Conservation (phyloP, 1,284 basidiomycete species). For the Ceratobasidium sp. region DNA sequence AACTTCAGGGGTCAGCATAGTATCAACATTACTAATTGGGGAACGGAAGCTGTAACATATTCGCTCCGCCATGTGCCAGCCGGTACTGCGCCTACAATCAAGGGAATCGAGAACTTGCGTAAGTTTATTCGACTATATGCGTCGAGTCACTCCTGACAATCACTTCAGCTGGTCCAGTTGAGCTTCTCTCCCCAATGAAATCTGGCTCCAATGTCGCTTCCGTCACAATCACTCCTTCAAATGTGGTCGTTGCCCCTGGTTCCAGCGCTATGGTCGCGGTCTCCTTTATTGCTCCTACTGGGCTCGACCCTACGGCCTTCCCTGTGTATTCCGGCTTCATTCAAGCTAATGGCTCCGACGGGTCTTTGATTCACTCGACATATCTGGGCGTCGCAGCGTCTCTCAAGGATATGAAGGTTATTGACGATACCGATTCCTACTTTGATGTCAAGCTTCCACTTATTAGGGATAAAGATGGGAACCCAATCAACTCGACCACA, state of each 20-base stretch:
- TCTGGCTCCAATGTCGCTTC: slow-evolving; percentile 52
- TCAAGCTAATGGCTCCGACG: slow-evolving; percentile 58
- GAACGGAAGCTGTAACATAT: slow-evolving; percentile 52
- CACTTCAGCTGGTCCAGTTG: slow-evolving; percentile 43
- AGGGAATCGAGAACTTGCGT: slow-evolving; percentile 54
- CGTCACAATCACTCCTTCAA: slow-evolving; percentile 51
- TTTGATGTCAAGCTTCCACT: slow-evolving; percentile 62
- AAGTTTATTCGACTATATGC: slow-evolving; percentile 36
- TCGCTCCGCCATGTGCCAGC: slow-evolving; percentile 49
- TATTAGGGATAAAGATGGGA: slow-evolving; percentile 63
- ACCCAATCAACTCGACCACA: slow-evolving; percentile 65
- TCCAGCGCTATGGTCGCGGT: slow-evolving; percentile 56
- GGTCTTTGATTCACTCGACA: slow-evolving; percentile 65
- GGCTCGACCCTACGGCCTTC: slow-evolving; percentile 64
- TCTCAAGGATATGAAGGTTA: slow-evolving; percentile 65
- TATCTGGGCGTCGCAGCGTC: slow-evolving; percentile 67
- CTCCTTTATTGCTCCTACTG: slow-evolving; percentile 62
- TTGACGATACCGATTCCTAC: slow-evolving; percentile 66
- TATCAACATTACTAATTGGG: slow-evolving; percentile 54
- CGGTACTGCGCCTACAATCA: slow-evolving; percentile 62
- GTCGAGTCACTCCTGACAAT: neutral
- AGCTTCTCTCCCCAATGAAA: slow-evolving; percentile 41
- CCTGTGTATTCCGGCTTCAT: slow-evolving; percentile 75
- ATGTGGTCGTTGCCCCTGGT: slow-evolving; percentile 55
- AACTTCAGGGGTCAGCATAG: slow-evolving; percentile 56